Conservation (phyloP, 768 basidiomycete genomes). For the Kwoniella mangroviensis region DNA sequence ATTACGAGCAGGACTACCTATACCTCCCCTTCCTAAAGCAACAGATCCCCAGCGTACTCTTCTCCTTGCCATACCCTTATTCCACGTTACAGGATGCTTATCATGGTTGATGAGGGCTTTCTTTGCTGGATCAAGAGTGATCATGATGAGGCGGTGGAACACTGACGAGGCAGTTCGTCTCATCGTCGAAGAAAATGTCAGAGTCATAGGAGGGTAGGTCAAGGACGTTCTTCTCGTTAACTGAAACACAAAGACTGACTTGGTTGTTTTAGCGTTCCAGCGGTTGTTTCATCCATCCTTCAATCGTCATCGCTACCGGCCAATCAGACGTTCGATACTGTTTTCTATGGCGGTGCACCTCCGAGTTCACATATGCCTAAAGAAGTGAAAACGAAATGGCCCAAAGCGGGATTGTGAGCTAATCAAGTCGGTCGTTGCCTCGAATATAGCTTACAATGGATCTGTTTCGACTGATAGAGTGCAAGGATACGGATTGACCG, state of each 20-base stretch:
- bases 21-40: slow-evolving; percentile 37
- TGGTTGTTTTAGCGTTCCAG: slow-evolving; percentile 36
- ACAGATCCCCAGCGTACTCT: slow-evolving; percentile 42
- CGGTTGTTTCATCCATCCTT: slow-evolving; percentile 44
- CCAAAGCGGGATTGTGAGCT: slow-evolving; percentile 48
- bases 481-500: slow-evolving; percentile 52
- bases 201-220: slow-evolving; percentile 50
- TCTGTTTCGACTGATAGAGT: slow-evolving; percentile 31
- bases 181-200: slow-evolving; percentile 41
- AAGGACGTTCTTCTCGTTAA: neutral
- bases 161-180: slow-evolving; percentile 37
- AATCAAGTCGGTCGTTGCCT: neutral
- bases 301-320: slow-evolving; percentile 35
- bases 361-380: slow-evolving; percentile 43
- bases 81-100: slow-evolving; percentile 54
- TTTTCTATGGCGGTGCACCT: slow-evolving; percentile 53
- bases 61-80: slow-evolving; percentile 50
- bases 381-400: slow-evolving; percentile 48
- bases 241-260: no score
- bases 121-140: slow-evolving; percentile 49
- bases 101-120: slow-evolving; percentile 52
- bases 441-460: neutral
- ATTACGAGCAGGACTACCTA: slow-evolving; percentile 40
- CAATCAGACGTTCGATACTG: slow-evolving; percentile 38
- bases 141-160: slow-evolving; percentile 45